A percentile compares a stretch with the other conserved stretches of the same genome.
These are phyloP conservation scores for Trichoderma asperelloides DNA, from an alignment of 495 filamentous ascomycete species.

Conservation along the genomic window DNA sequence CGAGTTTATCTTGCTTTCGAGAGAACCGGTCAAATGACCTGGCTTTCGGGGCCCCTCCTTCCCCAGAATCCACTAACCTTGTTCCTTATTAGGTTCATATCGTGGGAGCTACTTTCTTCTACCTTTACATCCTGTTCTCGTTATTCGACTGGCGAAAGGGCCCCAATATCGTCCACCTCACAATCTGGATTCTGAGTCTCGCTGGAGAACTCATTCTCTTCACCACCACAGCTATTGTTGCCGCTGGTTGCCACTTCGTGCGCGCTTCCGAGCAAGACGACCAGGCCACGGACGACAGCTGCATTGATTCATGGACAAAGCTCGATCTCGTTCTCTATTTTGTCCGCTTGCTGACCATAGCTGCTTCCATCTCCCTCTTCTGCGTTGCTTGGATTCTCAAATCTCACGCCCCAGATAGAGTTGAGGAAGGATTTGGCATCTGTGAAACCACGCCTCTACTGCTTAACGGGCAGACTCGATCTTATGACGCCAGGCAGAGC, in stretches of 20 bases:
- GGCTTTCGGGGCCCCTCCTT: not conserved
- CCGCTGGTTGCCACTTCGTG: constrained; percentile 50
- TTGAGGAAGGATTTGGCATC: constrained; percentile 31
- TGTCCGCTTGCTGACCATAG: constrained; percentile 34
- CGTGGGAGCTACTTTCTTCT: constrained; percentile 53
- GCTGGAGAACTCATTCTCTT: constrained; percentile 62
- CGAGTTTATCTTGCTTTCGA: not conserved
- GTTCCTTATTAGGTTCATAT: constrained; percentile 60
- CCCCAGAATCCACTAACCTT: constrained; percentile 15
- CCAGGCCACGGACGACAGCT: constrained; percentile 19
- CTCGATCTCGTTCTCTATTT: constrained; percentile 39
- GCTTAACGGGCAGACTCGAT: constrained; percentile 23
- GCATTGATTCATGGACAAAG: constrained; percentile 37
- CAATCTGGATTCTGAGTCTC: constrained; percentile 62
- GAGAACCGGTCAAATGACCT: not conserved
- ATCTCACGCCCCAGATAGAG: constrained; percentile 26
- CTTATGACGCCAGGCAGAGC: constrained; percentile 23
- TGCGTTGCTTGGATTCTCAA: constrained; percentile 23
- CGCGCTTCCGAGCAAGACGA: constrained; percentile 14
- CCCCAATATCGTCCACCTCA: constrained; percentile 61
- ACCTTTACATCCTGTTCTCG: constrained; percentile 60
- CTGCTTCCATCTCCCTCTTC: constrained; percentile 32
- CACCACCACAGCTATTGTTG: constrained; percentile 50
- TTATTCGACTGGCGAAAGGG: constrained; percentile 69
- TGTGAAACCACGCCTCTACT: constrained; percentile 41